Evolutionary conservation across 805 yeast genomes (phyloP), one percentile per base, ranked within the genome.

Genomic region (Candida odintsovae): DNA sequence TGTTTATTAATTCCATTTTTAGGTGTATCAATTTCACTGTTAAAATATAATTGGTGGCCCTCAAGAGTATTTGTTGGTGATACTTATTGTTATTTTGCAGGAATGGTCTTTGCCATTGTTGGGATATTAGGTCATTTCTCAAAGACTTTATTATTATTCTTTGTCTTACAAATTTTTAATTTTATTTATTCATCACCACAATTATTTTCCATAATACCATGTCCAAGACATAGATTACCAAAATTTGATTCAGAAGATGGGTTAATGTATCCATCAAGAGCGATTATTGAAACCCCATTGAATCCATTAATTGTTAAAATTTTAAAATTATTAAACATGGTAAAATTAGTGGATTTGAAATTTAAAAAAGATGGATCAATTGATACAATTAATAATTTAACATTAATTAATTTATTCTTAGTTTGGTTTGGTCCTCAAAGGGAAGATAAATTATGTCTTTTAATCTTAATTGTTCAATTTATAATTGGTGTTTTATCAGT

Each of bases 41-140:
- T 86, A 55, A 79, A 77, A 55, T 83, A 73, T 70, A 94, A 94
- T 63, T 86, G 90, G 84, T 94, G 74, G 70, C 99, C 99, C 0
- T 89, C 99, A 0, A 69, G 69, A 47, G 98, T 89, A 1, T 94
- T 94, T 68, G 99, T 94, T 8, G 99, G 99, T 26, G 99, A 94
- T 63, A 92, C 99, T 0, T 94, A 86, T 71, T 94, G 99, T 68
- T 94, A 94, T 67, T 90, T 94, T 65, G 89, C 96, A 22, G 99
- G 99, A 4, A 94, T 94, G 99, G 96, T 94, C 1, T 90, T 94
- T 66, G 99, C 98, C 0, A 94, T 90, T 23, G 96, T 88, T 26
- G 98, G 97, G 1, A 94, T 94, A 31, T 74, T 88, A 48, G 98
- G 98, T 1, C 99, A 94, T 70, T 94, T 90, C 65, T 88, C 97